Base-by-base conservation (phyloP, 306 rosid species). In the Ziziphus jujuba region DNA sequence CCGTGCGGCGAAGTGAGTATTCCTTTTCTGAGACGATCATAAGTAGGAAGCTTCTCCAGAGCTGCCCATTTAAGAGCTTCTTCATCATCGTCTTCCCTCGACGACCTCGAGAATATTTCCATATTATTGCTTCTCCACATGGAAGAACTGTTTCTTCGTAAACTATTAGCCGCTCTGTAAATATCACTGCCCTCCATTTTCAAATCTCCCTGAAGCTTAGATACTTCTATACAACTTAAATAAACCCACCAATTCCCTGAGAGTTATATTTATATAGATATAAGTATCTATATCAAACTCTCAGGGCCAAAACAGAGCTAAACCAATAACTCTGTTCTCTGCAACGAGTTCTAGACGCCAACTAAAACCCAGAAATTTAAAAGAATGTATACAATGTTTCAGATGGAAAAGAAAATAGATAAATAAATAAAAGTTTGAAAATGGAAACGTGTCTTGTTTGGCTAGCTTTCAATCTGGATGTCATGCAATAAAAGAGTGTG, bases 11-110 rank as follows among this genome's bases (percentile, higher is more conserved):
- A 63, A 23, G 78, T 81, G 2, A 85, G 76, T 4, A 88, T 44
- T 55, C 89, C 82, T 70, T 70, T 88, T 66, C 81, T 83, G 28
- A 88, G 3, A 56, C 91, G 83, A 17, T 86, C 83, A 79, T 78
- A 81, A 0, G 95, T 85, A 0, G 95, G 89, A 66, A 88, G 95
- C 67, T 82, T 77, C 73, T 88, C 89, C 52, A 85, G 60, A 3
- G 95, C 83, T 0, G 95, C 95, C 95, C 95, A 88, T 49, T 54
- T 77, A 21, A 88, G 80, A 31, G 82, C 84, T 34, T 85, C 88
- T 24, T 85, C 95, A 33, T 87, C 86, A 14, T 76, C 71, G 0
- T 66, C 72, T 16, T 50, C 67, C 0, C 13, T 35, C 0, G 67
- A 65, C 17, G 96, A 83, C 49, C 69, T 72, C 1, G 89, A 78